Conservation (phyloP, 2,329 filamentous ascomycete species). For the Penicillium concentricum region DNA sequence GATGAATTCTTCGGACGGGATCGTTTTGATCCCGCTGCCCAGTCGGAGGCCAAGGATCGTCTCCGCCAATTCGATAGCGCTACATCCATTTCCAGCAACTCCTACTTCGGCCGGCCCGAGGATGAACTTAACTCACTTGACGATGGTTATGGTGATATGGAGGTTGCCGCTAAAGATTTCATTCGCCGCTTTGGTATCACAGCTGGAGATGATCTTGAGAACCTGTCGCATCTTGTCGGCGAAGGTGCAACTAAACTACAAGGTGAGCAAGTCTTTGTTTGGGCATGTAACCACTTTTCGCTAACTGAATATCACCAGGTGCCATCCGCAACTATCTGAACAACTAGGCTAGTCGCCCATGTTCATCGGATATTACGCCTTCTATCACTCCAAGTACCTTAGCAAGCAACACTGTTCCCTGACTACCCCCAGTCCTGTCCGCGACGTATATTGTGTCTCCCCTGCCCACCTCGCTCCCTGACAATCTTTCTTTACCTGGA, state of each 20-base stretch:
- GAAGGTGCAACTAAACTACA: conserved; percentile 84
- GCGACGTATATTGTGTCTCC: conserved; percentile 18
- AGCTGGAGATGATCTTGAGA: conserved; percentile 92
- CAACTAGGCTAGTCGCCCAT: conserved; percentile 35
- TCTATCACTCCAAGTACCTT: conserved; percentile 17
- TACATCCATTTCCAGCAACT: conserved; percentile 88
- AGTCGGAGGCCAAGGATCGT: conserved; percentile 81
- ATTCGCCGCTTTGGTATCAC: conserved; percentile 93
- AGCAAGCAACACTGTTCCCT: conserved; percentile 23
- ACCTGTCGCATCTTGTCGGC: conserved; percentile 76
- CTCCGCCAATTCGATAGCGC: conserved; percentile 93
- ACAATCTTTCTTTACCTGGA: conserved; percentile 4
- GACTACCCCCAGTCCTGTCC: conserved; percentile 6
- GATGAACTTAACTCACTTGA: conserved; percentile 67
- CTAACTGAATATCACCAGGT: conserved; percentile 28
- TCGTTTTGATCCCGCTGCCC: conserved; percentile 73
- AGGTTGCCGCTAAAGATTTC: conserved; percentile 93
- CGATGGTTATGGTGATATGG: conserved; percentile 82
- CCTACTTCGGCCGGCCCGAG: conserved; percentile 93
- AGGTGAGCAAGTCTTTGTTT: conserved; percentile 47
- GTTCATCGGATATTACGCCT: conserved; percentile 8
- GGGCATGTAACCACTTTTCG: not conserved
- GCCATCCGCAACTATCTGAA: conserved; percentile 52
- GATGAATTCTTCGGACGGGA: conserved; percentile 98
- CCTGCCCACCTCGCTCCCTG: not conserved